phyloP scores from a whole-genome alignment of 768 basidiomycete genomes.

The Saitozyma podzolica region DNA sequence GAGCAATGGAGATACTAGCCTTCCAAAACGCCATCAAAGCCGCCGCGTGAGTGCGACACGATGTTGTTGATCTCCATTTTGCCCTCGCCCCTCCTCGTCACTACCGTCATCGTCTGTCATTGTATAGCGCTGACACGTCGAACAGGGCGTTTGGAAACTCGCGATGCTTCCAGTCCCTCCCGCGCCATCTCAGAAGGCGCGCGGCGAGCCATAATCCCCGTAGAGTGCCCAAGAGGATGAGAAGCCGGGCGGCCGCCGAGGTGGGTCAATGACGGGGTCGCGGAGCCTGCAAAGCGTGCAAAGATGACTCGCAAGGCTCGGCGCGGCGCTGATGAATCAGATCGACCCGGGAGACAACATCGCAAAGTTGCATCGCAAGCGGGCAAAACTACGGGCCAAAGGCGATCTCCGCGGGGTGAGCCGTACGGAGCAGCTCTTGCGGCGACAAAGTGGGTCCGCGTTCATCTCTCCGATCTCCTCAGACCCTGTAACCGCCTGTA shows the following conservation, averaged over 20 bases:
- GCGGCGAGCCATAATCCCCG: slow-evolving; percentile 94
- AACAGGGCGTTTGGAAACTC: slow-evolving; percentile 69
- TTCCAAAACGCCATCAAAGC: slow-evolving; percentile 85
- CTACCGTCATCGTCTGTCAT: too few species aligned
- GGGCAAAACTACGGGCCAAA: slow-evolving; percentile 62
- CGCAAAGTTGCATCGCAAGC: slow-evolving; percentile 55
- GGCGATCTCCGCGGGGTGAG: slow-evolving; percentile 62
- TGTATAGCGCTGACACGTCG: too few species aligned
- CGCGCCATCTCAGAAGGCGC: slow-evolving; percentile 82
- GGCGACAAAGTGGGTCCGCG: slow-evolving; percentile 67
- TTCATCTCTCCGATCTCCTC: not conserved
- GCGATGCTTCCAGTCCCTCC: slow-evolving; percentile 88
- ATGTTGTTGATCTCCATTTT: too few species aligned
- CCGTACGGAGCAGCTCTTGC: slow-evolving; percentile 64
- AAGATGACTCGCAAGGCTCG: too few species aligned
- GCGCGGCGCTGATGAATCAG: slow-evolving; percentile 47
- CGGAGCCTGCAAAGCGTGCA: not conserved
- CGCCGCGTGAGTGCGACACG: slow-evolving; percentile 60
- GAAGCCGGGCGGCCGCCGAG: slow-evolving; percentile 79
- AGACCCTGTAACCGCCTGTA: not conserved
- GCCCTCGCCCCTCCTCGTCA: too few species aligned
- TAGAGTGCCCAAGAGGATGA: slow-evolving; percentile 78
- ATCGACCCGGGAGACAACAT: slow-evolving; percentile 59
- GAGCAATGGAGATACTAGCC: slow-evolving; percentile 68
- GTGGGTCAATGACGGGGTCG: slow-evolving; percentile 56